Conservation (phyloP, 306 rosid species). For the Ammopiptanthus mongolicus region DNA sequence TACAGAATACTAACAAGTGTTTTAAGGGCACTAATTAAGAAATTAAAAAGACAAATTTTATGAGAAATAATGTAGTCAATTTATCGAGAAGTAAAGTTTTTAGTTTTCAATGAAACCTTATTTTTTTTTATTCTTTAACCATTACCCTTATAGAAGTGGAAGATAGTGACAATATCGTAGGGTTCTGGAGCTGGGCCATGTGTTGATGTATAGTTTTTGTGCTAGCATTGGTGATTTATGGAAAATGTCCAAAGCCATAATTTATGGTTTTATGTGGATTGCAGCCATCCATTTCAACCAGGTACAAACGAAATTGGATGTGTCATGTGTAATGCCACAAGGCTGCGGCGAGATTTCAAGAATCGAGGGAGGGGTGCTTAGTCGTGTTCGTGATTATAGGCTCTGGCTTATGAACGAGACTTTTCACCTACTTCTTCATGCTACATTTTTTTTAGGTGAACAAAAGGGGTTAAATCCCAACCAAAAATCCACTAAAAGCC, state of each 20-base stretch:
- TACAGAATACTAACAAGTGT: no score
- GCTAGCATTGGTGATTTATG: neutral
- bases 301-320: neutral
- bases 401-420: neutral
- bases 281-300: neutral
- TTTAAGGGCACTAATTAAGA: no score
- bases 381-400: neutral
- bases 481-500: no score
- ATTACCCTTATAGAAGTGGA: no score
- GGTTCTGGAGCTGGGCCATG: neutral
- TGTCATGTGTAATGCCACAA: neutral
- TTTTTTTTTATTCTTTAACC: no score
- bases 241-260: neutral
- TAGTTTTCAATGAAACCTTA: no score
- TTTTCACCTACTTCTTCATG: neutral
- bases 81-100: no score
- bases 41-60: no score
- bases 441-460: neutral
- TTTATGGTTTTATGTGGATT: neutral
- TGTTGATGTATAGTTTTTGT: neutral
- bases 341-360: neutral
- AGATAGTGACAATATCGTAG: neutral
- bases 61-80: no score
- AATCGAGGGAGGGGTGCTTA: neutral
- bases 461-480: no score